These are phyloP conservation scores for Houttuynia cordata DNA, from an alignment of 164 flowering plant genomes.

Conservation along the genomic window DNA sequence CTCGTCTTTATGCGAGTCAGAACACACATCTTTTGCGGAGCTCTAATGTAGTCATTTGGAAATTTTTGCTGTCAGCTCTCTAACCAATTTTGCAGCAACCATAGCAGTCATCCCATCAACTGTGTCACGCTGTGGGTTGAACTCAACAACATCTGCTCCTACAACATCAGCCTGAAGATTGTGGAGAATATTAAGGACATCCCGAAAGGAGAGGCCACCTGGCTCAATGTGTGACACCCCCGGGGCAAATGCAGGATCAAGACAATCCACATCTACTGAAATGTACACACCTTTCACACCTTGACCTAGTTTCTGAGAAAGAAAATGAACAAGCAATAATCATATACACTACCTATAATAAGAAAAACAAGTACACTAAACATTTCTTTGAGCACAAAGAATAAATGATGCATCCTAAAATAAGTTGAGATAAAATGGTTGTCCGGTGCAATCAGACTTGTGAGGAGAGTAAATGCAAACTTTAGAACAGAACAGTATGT, in stretches of 20 bases:
- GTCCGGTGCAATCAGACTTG: no score
- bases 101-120: constrained; percentile 97
- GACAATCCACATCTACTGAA: constrained; percentile 82
- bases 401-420: neutral
- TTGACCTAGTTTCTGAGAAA: constrained; percentile 79
- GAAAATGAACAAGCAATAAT: neutral
- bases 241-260: constrained; percentile 98
- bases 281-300: constrained; percentile 94
- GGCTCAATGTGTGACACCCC: constrained; percentile 98
- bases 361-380: no score
- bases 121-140: constrained; percentile 98
- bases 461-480: no score
- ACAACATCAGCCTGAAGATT: constrained; percentile 85
- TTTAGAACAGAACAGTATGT: no score
- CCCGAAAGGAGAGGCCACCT: constrained; percentile 97
- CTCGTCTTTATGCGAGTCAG: no score
- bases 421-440: no score
- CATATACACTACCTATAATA: no score
- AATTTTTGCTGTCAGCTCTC: constrained; percentile 83
- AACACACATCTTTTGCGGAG: no score
- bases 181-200: constrained; percentile 88
- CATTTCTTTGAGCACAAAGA: no score
- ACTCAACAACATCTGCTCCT: constrained; percentile 94
- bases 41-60: constrained; percentile 33
- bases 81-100: constrained; percentile 96